Conservation (phyloP, 352 stramenopile species). For the Phytophthora pini region DNA sequence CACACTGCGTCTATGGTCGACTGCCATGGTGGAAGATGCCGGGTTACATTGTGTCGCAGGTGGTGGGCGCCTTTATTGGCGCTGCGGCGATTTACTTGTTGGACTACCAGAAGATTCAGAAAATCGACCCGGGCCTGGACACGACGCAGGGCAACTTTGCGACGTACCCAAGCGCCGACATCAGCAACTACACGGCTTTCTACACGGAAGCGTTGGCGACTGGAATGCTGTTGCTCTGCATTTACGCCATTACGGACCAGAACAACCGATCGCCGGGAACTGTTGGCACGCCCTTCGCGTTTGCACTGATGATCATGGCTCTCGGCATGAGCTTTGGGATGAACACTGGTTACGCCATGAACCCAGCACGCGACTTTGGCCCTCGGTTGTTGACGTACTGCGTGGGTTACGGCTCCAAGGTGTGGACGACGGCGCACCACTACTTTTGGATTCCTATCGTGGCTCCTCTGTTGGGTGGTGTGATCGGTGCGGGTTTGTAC, state of each 20-base stretch:
- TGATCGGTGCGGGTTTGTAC: constrained; percentile 21
- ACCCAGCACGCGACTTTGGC: constrained; percentile 27
- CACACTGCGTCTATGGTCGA: constrained; percentile 20
- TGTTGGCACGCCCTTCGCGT: constrained; percentile 21
- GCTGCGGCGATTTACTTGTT: constrained; percentile 24
- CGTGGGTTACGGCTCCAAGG: constrained; percentile 26
- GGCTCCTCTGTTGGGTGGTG: constrained; percentile 10
- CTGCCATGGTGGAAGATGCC: constrained; percentile 30
- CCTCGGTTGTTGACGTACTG: constrained; percentile 19
- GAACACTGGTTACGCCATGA: constrained; percentile 31
- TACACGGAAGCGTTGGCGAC: constrained; percentile 25
- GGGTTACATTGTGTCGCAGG: constrained; percentile 22
- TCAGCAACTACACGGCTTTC: constrained; percentile 29
- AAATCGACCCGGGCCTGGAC: constrained; percentile 19
- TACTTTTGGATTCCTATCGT: constrained; percentile 32
- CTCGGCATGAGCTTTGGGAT: constrained; percentile 28
- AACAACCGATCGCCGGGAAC: constrained; percentile 21
- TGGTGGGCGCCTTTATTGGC: constrained; percentile 16
- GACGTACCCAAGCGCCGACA: constrained; percentile 26
- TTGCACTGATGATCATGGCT: constrained; percentile 28
- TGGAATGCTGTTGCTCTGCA: constrained; percentile 21
- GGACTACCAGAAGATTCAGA: constrained; percentile 29
- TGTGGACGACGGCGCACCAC: constrained; percentile 11
- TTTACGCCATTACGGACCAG: constrained; percentile 32
- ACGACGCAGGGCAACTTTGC: constrained; percentile 27